Evolutionary conservation across 495 filamentous ascomycete species (phyloP), one percentile per base, ranked within the genome.

Genomic region (Daldinia loculata): DNA sequence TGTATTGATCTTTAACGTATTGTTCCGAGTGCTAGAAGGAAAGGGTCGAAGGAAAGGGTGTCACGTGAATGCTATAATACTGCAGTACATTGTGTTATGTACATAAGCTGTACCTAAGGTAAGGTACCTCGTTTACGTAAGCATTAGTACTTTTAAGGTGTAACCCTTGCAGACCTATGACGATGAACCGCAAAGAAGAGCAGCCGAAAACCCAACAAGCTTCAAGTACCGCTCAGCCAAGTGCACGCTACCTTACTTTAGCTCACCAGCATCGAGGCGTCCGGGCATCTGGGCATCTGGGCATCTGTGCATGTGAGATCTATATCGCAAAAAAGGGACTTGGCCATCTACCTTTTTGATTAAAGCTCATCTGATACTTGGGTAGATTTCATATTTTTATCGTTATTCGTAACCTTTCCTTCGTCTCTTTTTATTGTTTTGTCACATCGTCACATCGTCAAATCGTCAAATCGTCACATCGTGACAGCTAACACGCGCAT

Each of bases 181-280:
- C 56, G 56, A 60, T 3, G n/a, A 39, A 34, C 50, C 50, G 55
- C 34, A 7, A 39, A 56, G 29, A 19, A 29, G 6, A 34, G 15
- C 27, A 29, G 26, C 52, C 14, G 2, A 30, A 51, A 52, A 57
- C 53, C 36, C 56, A 55, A 59, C 51, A 61, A 53, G 61, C 67
- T 59, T 69, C 56, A 52, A 64, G 50, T 30, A 53, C 50, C 50
- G 50, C 19, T 53, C 50, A 45, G 50, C 57, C 45, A 61, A 61
- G 26, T 53, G 6, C 22, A 62, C 55, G 26, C 41, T 52, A 50
- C 27, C 27, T 17, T 14, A 30, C 38, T 34, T 61, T 48, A 61
- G 26, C 30, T 17, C 26, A 56, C 17, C 43, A 32, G 51, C 52
- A 59, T 52, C 57, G 56, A 61, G 24, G 15, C 41, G 22, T 45